phyloP scores from a whole-genome alignment of 345 rosid genomes.

The Salix suchowensis region DNA sequence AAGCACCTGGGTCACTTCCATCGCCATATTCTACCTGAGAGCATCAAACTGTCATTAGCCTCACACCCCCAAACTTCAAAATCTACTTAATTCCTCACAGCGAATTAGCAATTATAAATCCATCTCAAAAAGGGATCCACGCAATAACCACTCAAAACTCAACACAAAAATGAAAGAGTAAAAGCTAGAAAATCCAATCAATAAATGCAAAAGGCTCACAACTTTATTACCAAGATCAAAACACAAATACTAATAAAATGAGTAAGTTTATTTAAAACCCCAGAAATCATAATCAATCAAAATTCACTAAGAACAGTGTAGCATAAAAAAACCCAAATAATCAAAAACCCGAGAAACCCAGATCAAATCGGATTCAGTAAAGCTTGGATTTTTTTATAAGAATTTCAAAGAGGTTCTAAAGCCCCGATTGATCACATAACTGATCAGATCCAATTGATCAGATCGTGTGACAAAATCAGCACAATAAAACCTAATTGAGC shows the following conservation, averaged over 20 bases:
- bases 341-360: background rate
- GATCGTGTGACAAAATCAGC: too few species aligned
- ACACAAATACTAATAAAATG: background rate
- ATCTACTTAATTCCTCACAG: background rate
- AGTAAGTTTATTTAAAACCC: background rate
- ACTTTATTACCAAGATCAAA: background rate
- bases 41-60: background rate
- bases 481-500: background rate
- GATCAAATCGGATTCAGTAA: slow-evolving; percentile 19
- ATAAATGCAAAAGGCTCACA: background rate
- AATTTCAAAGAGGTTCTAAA: background rate
- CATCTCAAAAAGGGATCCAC: background rate
- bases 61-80: background rate
- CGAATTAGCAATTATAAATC: background rate
- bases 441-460: too few species aligned
- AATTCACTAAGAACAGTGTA: background rate
- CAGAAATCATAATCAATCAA: background rate
- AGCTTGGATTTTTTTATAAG: slow-evolving; percentile 3
- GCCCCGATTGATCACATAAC: background rate
- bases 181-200: background rate
- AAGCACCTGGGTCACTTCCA: slow-evolving; percentile 71
- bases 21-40: slow-evolving; percentile 27
- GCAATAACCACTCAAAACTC: background rate
- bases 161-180: background rate
- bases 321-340: background rate